Percentiles rank a stretch among this genome's conserved stretches.
Conservation (phyloP, 257 asterid genomes). For the Fraxinus quadrangulata region DNA sequence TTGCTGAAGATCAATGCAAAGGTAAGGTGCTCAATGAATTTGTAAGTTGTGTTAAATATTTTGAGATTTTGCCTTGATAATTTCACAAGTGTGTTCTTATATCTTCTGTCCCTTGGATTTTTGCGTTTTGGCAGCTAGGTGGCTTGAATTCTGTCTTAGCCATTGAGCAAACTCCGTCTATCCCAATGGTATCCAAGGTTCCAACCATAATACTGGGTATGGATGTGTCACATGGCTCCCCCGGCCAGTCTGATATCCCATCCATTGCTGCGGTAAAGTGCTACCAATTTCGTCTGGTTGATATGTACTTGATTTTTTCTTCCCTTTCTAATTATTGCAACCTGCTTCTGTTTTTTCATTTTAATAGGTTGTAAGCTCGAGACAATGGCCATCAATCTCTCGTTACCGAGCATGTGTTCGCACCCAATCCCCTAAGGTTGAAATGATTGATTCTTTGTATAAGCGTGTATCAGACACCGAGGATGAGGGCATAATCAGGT, state of each 20-base stretch:
- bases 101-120: constrained; percentile 3
- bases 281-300: not conserved
- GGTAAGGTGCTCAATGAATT: constrained; percentile 39
- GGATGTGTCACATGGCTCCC: constrained; percentile 98
- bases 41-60: not conserved
- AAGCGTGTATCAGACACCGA: constrained; percentile 69
- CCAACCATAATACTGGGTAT: constrained; percentile 89
- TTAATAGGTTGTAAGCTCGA: constrained; percentile 86
- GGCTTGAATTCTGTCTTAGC: constrained; percentile 76
- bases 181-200: constrained; percentile 66
- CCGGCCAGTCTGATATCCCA: constrained; percentile 91
- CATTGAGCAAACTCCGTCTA: constrained; percentile 55
- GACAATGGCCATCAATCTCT: constrained; percentile 92
- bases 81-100: not conserved
- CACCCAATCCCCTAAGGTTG: constrained; percentile 82
- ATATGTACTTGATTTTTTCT: not conserved
- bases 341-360: constrained; percentile 9
- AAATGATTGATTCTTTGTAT: constrained; percentile 80
- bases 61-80: not conserved
- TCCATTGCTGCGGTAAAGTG: constrained; percentile 87
- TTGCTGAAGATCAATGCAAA: constrained; percentile 82
- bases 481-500: constrained; percentile 90
- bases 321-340: not conserved
- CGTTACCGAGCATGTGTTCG: constrained; percentile 88
- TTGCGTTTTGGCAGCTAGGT: constrained; percentile 62